Base-by-base conservation (phyloP, 2,329 filamentous ascomycete genomes). In the Aspergillus neotritici region DNA sequence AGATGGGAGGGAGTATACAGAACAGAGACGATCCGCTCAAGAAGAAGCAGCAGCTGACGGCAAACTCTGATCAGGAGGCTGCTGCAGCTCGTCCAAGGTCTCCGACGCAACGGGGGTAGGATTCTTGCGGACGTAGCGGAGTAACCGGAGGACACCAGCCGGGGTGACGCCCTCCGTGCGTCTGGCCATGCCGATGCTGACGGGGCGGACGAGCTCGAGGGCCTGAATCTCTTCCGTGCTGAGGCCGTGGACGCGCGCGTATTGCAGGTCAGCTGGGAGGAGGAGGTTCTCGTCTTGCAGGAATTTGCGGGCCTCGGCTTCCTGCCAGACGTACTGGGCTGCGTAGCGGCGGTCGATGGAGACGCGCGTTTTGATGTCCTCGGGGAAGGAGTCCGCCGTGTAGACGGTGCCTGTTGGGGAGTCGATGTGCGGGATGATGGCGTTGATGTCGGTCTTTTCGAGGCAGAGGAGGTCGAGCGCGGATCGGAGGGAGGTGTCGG, bases 141-240 rank as follows among this genome's bases (percentile, higher is more conserved):
- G 54, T 43, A 74, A 51, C 29, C 67, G 57, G 46, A 74, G 52
- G 5, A 69, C 68, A 28, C 71, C 71, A 11, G 63, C 60, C 11
- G 71, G 71, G 10, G 71, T 74, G 14, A 77, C 75, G 3, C 91
- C 91, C 66, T 98, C 93, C 9, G 96, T 80, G 11, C 93, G 73
- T 37, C 88, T 76, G 28, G 91, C 91, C 75, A 96, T 93, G 0
- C 87, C 91, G 15, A 98, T 74, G 48, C 80, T 94, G 66, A 94
- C 87, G 0, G 93, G 93, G 40, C 80, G 73, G 1, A 87, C 85
- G 2, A 74, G 70, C 46, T 78, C 76, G 30, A 98, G 72, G 4
- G 84, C 76, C 21, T 80, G 75, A 65, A 79, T 83, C 71, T 97
- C 93, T 46, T 87, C 89, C 31, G 81, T 77, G 43, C 86, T 89